Conservation (phyloP, 2,329 filamentous ascomycete genomes). For the Neonectria ditissima region DNA sequence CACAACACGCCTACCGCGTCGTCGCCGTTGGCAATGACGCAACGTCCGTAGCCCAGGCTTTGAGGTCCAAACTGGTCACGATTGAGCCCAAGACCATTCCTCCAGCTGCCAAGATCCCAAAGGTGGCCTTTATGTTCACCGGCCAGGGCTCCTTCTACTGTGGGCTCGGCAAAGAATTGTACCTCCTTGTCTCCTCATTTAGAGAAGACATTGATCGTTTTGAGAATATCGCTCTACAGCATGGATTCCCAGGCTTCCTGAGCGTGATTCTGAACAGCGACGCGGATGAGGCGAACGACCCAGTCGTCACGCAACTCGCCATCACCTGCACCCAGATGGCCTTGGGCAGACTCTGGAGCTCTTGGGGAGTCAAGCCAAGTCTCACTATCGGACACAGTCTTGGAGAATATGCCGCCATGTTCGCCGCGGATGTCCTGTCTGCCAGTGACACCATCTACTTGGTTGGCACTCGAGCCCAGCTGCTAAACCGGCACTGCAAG, state of each 20-base stretch:
- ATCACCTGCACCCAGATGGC: constrained; percentile 56
- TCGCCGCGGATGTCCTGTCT: constrained; percentile 69
- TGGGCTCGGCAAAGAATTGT: constrained; percentile 51
- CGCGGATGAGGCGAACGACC: constrained; percentile 39
- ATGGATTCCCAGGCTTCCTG: constrained; percentile 54
- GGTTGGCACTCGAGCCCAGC: constrained; percentile 67
- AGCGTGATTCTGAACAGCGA: constrained; percentile 56
- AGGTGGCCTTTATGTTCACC: constrained; percentile 58
- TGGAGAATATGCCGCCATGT: constrained; percentile 72
- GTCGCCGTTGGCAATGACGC: constrained; percentile 53
- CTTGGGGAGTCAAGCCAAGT: constrained; percentile 53
- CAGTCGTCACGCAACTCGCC: constrained; percentile 52
- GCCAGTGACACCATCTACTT: constrained; percentile 70
- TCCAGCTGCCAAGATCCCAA: constrained; percentile 28
- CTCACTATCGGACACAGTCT: constrained; percentile 63
- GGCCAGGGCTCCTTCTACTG: constrained; percentile 56
- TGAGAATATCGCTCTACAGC: constrained; percentile 46
- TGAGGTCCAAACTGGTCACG: constrained; percentile 21
- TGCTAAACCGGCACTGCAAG: constrained; percentile 67
- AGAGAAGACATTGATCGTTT: constrained; percentile 49
- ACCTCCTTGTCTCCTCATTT: constrained; percentile 47
- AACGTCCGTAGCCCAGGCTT: constrained; percentile 18
- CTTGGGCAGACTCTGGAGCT: constrained; percentile 48
- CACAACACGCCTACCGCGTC: constrained; percentile 70
- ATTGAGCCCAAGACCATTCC: constrained; percentile 35